phyloP scores from a whole-genome alignment of 257 asterid genomes.

The Salvia splendens region DNA sequence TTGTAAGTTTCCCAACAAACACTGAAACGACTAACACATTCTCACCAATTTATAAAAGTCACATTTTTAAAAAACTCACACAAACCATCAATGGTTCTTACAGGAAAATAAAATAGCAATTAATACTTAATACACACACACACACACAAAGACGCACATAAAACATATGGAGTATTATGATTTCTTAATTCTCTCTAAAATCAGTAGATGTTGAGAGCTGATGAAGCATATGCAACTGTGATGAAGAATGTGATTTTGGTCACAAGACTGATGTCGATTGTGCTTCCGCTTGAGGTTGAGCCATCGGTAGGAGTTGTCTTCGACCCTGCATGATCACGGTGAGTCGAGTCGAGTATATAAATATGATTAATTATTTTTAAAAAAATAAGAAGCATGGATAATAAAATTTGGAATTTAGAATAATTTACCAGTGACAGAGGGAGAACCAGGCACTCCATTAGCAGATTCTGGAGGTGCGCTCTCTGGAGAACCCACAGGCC shows the following conservation, averaged over 20 bases:
- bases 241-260: constrained; percentile 41
- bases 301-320: constrained; percentile 43
- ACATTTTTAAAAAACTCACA: constrained; percentile 12
- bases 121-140: not conserved
- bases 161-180: not conserved
- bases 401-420: not conserved
- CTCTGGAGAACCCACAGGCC: constrained; percentile 64
- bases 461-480: constrained; percentile 47
- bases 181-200: not conserved
- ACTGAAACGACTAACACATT: not conserved
- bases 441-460: constrained; percentile 39
- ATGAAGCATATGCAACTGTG: constrained; percentile 38
- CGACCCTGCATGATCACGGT: constrained; percentile 42
- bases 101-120: constrained; percentile 11
- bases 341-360: constrained; percentile 14
- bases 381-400: not conserved
- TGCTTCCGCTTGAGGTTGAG: constrained; percentile 39
- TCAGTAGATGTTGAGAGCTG: constrained; percentile 37
- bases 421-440: constrained; percentile 50
- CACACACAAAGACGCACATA: constrained; percentile 13
- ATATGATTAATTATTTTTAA: too few relatives aligned
- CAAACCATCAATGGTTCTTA: constrained; percentile 15
- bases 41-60: not conserved
- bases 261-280: constrained; percentile 23
- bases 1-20: not conserved